phyloP scores from a whole-genome alignment of 345 rosid genomes.

The Citrus australasica region DNA sequence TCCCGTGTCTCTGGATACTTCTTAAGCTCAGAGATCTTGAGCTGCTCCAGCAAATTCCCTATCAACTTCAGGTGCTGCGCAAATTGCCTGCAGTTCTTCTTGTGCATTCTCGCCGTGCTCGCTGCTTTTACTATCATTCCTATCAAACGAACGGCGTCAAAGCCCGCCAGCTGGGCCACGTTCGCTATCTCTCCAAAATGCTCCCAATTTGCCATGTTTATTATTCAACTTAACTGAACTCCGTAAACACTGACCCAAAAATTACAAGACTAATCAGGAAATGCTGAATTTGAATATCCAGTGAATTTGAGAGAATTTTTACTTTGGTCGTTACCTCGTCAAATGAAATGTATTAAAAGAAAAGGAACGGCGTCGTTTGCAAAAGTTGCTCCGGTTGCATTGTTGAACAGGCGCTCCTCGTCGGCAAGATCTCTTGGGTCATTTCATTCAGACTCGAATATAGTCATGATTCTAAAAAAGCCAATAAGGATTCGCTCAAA shows the following conservation, averaged over 20 bases:
- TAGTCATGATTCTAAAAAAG: conserved; percentile 16
- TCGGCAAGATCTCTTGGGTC: conserved; percentile 23
- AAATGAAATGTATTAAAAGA: conserved; percentile 9
- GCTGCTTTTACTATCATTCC: conserved; percentile 88
- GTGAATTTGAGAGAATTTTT: neutral
- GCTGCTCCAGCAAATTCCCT: conserved; percentile 81
- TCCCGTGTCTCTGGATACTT: conserved; percentile 93
- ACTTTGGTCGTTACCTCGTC: conserved; percentile 10
- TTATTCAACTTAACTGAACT: conserved; percentile 12
- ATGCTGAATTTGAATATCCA: neutral
- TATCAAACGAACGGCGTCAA: conserved; percentile 78
- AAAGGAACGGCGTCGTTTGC: neutral
- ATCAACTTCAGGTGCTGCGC: conserved; percentile 92
- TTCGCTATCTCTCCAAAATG: conserved; percentile 78
- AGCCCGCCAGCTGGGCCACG: conserved; percentile 75
- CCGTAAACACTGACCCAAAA: neutral
- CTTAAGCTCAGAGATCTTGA: conserved; percentile 89
- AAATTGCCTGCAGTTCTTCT: conserved; percentile 91
- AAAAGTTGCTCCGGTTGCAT: neutral
- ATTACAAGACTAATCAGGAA: neutral
- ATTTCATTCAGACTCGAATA: conserved; percentile 15
- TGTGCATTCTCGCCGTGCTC: conserved; percentile 86
- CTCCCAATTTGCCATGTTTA: conserved; percentile 73
- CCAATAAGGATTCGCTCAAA: conserved; percentile 24
- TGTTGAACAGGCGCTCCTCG: neutral